These are phyloP conservation scores for Fusarium sp. DNA, from an alignment of 2,329 filamentous ascomycete genomes.

Conservation along the genomic window DNA sequence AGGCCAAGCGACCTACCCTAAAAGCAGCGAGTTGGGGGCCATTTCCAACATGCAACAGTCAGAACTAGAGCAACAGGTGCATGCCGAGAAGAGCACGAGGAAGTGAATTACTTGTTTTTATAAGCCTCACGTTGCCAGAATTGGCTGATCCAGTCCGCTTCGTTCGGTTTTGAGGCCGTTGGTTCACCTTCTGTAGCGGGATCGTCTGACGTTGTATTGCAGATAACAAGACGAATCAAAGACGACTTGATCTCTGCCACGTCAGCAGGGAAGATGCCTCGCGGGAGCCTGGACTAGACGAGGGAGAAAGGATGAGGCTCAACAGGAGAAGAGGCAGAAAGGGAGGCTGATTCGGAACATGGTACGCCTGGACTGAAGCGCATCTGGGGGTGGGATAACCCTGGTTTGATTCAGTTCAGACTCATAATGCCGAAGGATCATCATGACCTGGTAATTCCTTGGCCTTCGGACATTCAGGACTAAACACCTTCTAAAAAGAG, in stretches of 20 bases:
- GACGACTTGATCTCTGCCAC: conserved; percentile 19
- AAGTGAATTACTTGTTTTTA: neutral
- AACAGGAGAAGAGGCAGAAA: conserved; percentile 24
- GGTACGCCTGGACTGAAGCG: neutral
- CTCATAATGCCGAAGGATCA: neutral
- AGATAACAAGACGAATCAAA: conserved; percentile 11
- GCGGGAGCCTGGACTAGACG: neutral
- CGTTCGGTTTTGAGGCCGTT: conserved; percentile 17
- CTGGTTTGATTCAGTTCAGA: neutral
- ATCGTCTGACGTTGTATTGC: conserved; percentile 30
- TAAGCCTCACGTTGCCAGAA: neutral
- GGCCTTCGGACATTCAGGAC: neutral
- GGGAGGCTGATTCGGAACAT: neutral
- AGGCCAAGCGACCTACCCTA: neutral
- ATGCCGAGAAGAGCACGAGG: conserved; percentile 4
- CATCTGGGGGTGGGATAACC: neutral
- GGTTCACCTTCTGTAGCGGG: neutral
- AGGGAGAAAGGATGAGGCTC: conserved; percentile 23
- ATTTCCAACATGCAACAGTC: neutral
- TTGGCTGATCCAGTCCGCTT: neutral
- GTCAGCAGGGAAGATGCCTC: conserved; percentile 32
- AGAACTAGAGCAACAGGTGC: conserved; percentile 9
- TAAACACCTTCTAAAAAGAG: neutral
- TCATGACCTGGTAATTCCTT: neutral
- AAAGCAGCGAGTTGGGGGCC: conserved; percentile 22